Conservation (phyloP, 352 stramenopile genomes). For the Phytophthora macrochlamydospora region DNA sequence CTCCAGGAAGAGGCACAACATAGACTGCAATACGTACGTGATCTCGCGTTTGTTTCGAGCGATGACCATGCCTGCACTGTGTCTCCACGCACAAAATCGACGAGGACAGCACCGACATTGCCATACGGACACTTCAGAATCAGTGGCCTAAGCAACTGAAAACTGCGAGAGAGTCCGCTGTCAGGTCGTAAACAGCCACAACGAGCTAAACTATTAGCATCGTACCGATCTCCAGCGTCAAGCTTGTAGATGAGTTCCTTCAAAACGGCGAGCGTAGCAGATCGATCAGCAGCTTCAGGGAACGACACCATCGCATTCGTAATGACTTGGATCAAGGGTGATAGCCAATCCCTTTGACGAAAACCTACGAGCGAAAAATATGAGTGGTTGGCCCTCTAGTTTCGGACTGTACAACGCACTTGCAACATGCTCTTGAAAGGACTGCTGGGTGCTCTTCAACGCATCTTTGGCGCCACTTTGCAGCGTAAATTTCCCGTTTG, state of each 20-base stretch:
- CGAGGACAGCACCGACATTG: slow-evolving; percentile 66
- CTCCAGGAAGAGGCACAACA: too few species aligned
- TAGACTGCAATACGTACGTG: slow-evolving; percentile 30
- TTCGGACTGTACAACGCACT: slow-evolving; percentile 11
- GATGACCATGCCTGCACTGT: slow-evolving; percentile 47
- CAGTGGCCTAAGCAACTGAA: slow-evolving; percentile 50
- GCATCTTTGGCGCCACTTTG: neutral
- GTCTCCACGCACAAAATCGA: slow-evolving; percentile 65
- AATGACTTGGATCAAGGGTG: slow-evolving; percentile 58
- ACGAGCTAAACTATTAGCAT: neutral
- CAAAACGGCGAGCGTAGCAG: slow-evolving; percentile 40
- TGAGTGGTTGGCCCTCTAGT: too few species aligned
- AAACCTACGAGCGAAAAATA: slow-evolving; percentile 32
- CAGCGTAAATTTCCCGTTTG: slow-evolving; percentile 22
- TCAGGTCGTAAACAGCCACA: neutral
- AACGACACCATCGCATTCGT: slow-evolving; percentile 80
- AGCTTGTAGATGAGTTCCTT: slow-evolving; percentile 47
- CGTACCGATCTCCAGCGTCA: slow-evolving; percentile 40
- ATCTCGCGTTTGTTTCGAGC: slow-evolving; percentile 10
- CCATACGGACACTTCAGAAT: slow-evolving; percentile 68
- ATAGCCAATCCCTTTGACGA: slow-evolving; percentile 53
- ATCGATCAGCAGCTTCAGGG: slow-evolving; percentile 44
- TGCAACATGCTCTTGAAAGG: slow-evolving; percentile 22
- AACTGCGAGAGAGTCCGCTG: slow-evolving; percentile 31
- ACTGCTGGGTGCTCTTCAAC: neutral